Percentiles rank a stretch among this genome's conserved stretches.
These are phyloP conservation scores for Daldinia vernicosa DNA, from an alignment of 495 filamentous ascomycete species.

Conservation along the genomic window DNA sequence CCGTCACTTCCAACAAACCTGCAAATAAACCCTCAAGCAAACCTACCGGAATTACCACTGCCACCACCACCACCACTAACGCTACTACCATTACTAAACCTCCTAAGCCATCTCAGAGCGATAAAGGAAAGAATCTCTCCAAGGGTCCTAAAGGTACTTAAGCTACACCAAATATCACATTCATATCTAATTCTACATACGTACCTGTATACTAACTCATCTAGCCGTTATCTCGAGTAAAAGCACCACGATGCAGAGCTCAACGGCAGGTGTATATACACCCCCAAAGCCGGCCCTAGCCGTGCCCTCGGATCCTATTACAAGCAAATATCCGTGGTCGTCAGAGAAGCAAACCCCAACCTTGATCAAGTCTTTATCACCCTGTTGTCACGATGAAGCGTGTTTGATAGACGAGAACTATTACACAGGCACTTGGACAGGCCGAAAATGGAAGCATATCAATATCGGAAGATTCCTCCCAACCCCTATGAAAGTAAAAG, in stretches of 20 bases:
- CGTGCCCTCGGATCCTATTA: neutral
- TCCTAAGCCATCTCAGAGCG: neutral
- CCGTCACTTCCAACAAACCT: neutral
- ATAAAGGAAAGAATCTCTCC: neutral
- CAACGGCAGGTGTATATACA: neutral
- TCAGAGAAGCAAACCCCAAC: neutral
- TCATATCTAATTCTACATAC: too few relatives aligned
- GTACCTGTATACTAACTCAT: neutral
- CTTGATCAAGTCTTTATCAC: neutral
- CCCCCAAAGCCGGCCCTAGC: neutral
- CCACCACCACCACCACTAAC: neutral
- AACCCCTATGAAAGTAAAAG: neutral
- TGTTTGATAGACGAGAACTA: constrained; percentile 7
- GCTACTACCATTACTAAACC: neutral
- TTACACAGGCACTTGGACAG: constrained; percentile 2
- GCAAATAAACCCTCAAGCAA: neutral
- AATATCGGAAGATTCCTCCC: constrained; percentile 1
- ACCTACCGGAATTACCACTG: neutral
- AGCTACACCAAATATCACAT: neutral
- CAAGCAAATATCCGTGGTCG: constrained; percentile 27
- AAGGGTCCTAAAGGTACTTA: constrained; percentile 16
- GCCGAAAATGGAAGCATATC: neutral
- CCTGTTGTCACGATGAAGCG: constrained; percentile 10
- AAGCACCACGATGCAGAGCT: neutral
- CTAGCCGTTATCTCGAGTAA: neutral